A percentile compares a stretch with the other conserved stretches of the same genome.
Conservation (phyloP, 495 filamentous ascomycete species). For the Mycothermus thermophilus region DNA sequence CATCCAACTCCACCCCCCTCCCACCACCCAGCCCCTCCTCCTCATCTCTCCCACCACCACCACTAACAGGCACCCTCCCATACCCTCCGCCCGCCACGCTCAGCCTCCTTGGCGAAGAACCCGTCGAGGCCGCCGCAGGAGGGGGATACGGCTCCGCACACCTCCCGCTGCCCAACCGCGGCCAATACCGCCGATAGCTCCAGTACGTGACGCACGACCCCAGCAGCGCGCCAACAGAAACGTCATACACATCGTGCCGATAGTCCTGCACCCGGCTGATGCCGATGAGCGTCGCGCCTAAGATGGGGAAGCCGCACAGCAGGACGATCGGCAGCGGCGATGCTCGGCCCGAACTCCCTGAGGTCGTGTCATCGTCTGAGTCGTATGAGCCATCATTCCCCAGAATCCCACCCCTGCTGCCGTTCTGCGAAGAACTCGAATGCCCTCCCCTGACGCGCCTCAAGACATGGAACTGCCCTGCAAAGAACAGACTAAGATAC, state of each 20-base stretch:
- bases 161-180: constrained; percentile 30
- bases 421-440: constrained; percentile 4
- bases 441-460: constrained; percentile 40
- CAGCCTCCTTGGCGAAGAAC: no score
- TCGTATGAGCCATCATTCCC: background rate
- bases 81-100: constrained; percentile 14
- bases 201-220: constrained; percentile 66
- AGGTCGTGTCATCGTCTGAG: background rate
- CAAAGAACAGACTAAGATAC: constrained; percentile 65
- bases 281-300: constrained; percentile 76
- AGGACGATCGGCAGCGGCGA: constrained; percentile 44
- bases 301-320: constrained; percentile 50
- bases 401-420: constrained; percentile 1
- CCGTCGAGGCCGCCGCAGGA: constrained; percentile 5
- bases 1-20: constrained; percentile 14
- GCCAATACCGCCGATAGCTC: constrained; percentile 60
- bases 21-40: constrained; percentile 14
- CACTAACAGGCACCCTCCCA: no score
- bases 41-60: constrained; percentile 23
- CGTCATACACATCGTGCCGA: constrained; percentile 88
- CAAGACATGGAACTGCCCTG: constrained; percentile 67
- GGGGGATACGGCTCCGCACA: constrained; percentile 39
- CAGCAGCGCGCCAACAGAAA: constrained; percentile 59
- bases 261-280: constrained; percentile 91
- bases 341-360: constrained; percentile 12